These are phyloP conservation scores for Diaporthe batatas DNA, from an alignment of 2,329 filamentous ascomycete genomes.

Conservation along the genomic window DNA sequence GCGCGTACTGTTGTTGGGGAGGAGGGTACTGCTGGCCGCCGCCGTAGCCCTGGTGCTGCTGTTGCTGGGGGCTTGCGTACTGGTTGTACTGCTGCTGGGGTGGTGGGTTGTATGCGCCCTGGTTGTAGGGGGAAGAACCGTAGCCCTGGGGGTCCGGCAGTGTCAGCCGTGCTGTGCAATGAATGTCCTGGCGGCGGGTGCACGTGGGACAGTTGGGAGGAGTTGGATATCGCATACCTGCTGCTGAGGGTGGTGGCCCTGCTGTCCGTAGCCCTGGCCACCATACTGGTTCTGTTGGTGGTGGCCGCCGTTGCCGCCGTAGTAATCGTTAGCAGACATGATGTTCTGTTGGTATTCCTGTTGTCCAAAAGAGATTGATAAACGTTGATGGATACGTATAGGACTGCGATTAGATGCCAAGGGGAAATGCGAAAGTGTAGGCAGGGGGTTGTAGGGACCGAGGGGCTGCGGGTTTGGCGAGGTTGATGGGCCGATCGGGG, in stretches of 20 bases:
- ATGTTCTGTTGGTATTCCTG: constrained; percentile 13
- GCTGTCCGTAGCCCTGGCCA: constrained; percentile 43
- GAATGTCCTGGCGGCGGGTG: constrained; percentile 43
- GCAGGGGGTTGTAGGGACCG: not conserved
- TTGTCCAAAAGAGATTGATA: not conserved
- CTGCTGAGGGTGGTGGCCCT: constrained; percentile 45
- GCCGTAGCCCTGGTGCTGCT: constrained; percentile 38
- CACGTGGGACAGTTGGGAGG: constrained; percentile 38
- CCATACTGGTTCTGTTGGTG: constrained; percentile 43
- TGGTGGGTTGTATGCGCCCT: constrained; percentile 49
- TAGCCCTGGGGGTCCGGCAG: constrained; percentile 14
- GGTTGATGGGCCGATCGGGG: constrained; percentile 3
- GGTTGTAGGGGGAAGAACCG: constrained; percentile 43
- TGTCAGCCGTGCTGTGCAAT: not conserved
- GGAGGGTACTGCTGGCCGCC: constrained; percentile 46
- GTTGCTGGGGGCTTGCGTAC: constrained; percentile 39
- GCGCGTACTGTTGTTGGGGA: constrained; percentile 44
- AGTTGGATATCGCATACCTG: constrained; percentile 44
- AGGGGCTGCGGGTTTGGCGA: not conserved
- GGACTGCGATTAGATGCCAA: not conserved
- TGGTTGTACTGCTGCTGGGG: constrained; percentile 44
- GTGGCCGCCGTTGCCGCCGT: constrained; percentile 38
- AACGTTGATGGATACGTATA: not conserved
- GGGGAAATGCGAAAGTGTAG: not conserved
- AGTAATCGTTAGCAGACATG: constrained; percentile 47